Percentiles rank a stretch among this genome's conserved stretches.
Evolutionary conservation across 2,329 filamentous ascomycete genomes (phyloP).

Genomic region (Sarocladiaceae sp.): DNA sequence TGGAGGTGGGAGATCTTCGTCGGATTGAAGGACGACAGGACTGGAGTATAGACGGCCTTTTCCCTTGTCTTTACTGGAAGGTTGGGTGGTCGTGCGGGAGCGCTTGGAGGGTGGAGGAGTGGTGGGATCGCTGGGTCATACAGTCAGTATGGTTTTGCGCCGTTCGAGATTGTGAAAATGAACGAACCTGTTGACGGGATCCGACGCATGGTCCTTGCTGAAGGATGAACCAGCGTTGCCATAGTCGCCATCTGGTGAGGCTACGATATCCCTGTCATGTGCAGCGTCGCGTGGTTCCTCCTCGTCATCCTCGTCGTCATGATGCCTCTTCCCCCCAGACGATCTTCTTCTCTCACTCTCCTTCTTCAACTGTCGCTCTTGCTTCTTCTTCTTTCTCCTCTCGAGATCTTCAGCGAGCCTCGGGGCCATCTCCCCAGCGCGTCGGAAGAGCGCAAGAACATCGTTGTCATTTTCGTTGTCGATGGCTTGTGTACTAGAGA

Average conservation of each 20-base stretch:
- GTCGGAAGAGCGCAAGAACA: slow-evolving; percentile 44
- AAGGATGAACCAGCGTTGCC: neutral
- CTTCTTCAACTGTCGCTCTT: slow-evolving; percentile 17
- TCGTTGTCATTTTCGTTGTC: slow-evolving; percentile 18
- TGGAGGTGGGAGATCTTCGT: too few species aligned
- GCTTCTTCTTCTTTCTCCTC: slow-evolving; percentile 22
- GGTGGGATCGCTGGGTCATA: slow-evolving; percentile 24
- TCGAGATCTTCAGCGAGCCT: slow-evolving; percentile 37
- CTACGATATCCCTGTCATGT: neutral
- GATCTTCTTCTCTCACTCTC: slow-evolving; percentile 13
- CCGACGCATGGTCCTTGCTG: too few species aligned
- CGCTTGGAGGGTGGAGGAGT: slow-evolving; percentile 36
- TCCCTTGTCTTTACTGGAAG: too few species aligned
- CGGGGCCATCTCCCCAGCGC: slow-evolving; percentile 45
- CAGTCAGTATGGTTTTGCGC: neutral
- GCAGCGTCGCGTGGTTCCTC: neutral
- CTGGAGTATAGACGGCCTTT: too few species aligned
- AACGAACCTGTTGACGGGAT: neutral
- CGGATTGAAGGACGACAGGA: too few species aligned
- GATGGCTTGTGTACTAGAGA: neutral
- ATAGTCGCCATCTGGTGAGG: neutral
- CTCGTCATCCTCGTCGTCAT: slow-evolving; percentile 11
- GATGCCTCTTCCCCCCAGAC: slow-evolving; percentile 11
- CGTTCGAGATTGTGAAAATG: neutral
- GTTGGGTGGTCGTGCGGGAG: slow-evolving; percentile 15